Base-by-base conservation (phyloP, 257 asterid species). In the Solanum peruvianum region DNA sequence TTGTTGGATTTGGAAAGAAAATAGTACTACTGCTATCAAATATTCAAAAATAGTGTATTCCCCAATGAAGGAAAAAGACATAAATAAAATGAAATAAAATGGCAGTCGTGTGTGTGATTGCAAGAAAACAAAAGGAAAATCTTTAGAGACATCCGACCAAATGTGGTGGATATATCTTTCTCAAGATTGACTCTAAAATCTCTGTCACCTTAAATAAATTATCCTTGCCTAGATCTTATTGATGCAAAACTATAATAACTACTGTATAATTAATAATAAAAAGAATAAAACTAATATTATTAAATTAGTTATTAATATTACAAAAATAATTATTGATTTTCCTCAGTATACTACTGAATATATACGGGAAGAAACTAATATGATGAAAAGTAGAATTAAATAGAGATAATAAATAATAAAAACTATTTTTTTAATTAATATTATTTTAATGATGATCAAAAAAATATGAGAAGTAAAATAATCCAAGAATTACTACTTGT, bases 161-260 rank as follows among this genome's bases (percentile, higher is more conserved):
- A 88, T 89, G 58, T 82, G 88, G 78, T 85, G 90, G 92, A 73
- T 69, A 87, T 76, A 92, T 92, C 93, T 92, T 90, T 90, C 58
- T 76, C 75, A 92, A 90, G 92, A 91, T 93, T 87, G 75, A 84
- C 86, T 71, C 87, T 82, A 87, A 33, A 88, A 87, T 84, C 87
- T 67, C 69, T 91, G 93, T 90, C 92, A 82, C 87, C 87, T 85
- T 70, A 84, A 73, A 56, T 52, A 52, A 52, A 16, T 52, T 52
- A 78, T 25, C 62, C 45, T 45, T 44, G 4, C 62, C 18, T 42
- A 44, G 9, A 44, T 77, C 64, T 44, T 77, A 77, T 9, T 44
- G n/a, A 77, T 25, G 62, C 39, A 42, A 77, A n/a, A 44, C 39
- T 77, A 14, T 77, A 44, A 76, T 76, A 75, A 23, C 11, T 12